phyloP scores from a whole-genome alignment of 2,329 filamentous ascomycete species.

The Nemania sp. region DNA sequence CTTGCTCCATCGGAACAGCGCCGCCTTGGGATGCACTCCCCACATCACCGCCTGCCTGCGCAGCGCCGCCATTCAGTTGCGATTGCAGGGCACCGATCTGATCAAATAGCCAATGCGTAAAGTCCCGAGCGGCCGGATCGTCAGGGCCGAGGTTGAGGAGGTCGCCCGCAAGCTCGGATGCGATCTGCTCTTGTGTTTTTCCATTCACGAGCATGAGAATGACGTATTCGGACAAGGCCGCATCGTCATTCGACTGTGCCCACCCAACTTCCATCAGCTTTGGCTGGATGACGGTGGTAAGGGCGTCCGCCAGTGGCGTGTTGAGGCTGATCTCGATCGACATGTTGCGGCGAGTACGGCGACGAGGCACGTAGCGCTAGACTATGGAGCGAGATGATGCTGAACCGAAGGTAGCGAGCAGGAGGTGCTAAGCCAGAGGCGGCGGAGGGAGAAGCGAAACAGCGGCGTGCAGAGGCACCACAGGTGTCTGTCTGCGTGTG shows the following conservation, averaged over 20 bases:
- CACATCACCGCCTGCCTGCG: conserved; percentile 37
- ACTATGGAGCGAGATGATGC: neutral
- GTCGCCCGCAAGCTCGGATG: conserved; percentile 84
- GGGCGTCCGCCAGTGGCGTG: conserved; percentile 81
- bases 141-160: conserved; percentile 81
- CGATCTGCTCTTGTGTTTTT: conserved; percentile 89
- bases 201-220: conserved; percentile 96
- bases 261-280: conserved; percentile 94
- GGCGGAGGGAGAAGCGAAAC: neutral
- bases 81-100: conserved; percentile 73
- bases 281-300: conserved; percentile 81
- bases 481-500: neutral
- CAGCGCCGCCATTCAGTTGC: conserved; percentile 59
- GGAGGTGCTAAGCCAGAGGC: neutral
- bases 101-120: conserved; percentile 91
- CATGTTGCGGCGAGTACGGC: conserved; percentile 59
- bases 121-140: conserved; percentile 80
- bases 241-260: conserved; percentile 71
- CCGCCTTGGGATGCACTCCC: conserved; percentile 34
- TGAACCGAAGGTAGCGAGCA: neutral
- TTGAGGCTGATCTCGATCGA: conserved; percentile 75
- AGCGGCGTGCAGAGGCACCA: conserved; percentile 13
- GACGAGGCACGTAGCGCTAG: neutral
- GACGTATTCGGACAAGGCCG: conserved; percentile 91
- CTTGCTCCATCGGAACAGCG: conserved; percentile 53